Evolutionary conservation across 169 alveolate species (phyloP), one percentile per base, ranked within the genome.

Genomic region (Eimeria sp.): DNA sequence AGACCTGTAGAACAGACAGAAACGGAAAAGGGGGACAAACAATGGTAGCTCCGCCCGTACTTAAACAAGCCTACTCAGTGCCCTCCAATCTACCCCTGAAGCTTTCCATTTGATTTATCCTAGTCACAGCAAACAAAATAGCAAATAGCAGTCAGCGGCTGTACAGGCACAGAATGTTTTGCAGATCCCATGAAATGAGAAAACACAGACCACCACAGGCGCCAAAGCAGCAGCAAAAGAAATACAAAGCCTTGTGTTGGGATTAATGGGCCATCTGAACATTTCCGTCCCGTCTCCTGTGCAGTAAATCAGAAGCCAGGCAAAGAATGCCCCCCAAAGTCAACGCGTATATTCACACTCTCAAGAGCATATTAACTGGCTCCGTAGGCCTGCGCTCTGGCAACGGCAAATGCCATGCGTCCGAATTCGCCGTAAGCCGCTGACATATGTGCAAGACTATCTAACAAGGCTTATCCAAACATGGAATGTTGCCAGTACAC

Each of bases 1-100:
- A 93, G 96, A 57, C 96, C 96, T 93, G 89, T 43, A 90, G 40
- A 43, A 45, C 27, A 65, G 4, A 47, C 95, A 84, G 73, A 58
- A 16, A 57, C 22, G 58, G 57, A 49, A 54, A 80, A 67, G 54
- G 40, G 40, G 40, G 30, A 82, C 54, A 54, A 22, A n/a, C 43
- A 49, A 47, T 78, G n/a, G 9, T 27, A 45, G 88, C 65, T 10
- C 9, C 63, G 20, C 43, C 18, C 57, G 45, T 51, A 9, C 67
- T 27, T 78, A 34, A 20, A 4, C 78, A 13, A 30, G 13, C 78
- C 22, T 30, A 70, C 78, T 70, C 22, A 20, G 34, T 65, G 75
- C 49, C 78, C 25, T 30, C 49, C 78, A 78, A 9, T 11, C 25
- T 47, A 78, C 22, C 63, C 22, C 65, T 47, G 16, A 45, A 25